Percentiles rank a stretch among this genome's conserved stretches.
phyloP scores from a whole-genome alignment of 768 basidiomycete species.

The Sistotremastrum niveocremeum region DNA sequence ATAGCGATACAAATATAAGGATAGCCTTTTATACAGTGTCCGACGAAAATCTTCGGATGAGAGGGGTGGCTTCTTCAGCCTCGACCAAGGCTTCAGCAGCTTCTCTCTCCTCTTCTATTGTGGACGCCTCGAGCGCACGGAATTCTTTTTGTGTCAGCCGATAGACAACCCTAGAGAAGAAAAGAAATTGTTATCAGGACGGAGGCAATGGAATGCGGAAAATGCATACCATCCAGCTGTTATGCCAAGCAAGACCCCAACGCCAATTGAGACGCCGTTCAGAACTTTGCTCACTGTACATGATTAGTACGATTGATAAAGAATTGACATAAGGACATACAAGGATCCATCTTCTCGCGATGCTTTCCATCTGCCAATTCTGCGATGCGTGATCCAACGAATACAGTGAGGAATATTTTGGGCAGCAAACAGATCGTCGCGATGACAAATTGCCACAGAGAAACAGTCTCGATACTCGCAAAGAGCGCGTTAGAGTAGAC shows the following conservation, averaged over 20 bases:
- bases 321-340: conserved; percentile 24
- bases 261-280: conserved; percentile 44
- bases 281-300: conserved; percentile 50
- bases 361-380: conserved; percentile 64
- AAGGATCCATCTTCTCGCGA: conserved; percentile 60
- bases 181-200: too few relatives aligned
- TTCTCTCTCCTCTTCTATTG: conserved; percentile 36
- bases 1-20: too few relatives aligned
- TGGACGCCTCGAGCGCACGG: conserved; percentile 32
- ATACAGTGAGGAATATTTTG: conserved; percentile 57
- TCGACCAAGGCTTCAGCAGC: conserved; percentile 50
- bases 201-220: too few relatives aligned
- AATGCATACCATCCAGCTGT: conserved; percentile 54
- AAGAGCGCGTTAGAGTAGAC: conserved; percentile 75
- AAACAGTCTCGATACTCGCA: conserved; percentile 62
- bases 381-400: conserved; percentile 67
- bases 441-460: conserved; percentile 59
- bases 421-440: conserved; percentile 65
- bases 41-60: conserved; percentile 29
- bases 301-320: too few relatives aligned
- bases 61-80: conserved; percentile 44
- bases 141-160: conserved; percentile 49
- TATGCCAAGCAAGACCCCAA: conserved; percentile 44
- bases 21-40: too few relatives aligned
- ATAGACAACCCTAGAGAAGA: conserved; percentile 48